These are phyloP conservation scores for Geotrichum reessii DNA, from an alignment of 1,139 yeast genomes.

Conservation along the genomic window DNA sequence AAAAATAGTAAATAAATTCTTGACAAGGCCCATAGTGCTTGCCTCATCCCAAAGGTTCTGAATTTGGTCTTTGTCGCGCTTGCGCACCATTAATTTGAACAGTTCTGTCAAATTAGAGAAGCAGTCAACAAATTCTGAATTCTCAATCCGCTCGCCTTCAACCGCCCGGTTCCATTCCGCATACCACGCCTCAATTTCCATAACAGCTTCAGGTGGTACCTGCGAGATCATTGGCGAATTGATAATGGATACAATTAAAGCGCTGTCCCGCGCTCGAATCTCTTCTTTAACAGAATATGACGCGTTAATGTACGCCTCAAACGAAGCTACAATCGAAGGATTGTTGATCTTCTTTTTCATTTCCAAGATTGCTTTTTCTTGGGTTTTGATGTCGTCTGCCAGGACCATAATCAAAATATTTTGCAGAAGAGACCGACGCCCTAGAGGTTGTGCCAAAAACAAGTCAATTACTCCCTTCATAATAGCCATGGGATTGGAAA, in stretches of 20 bases:
- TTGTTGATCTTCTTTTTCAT: slow-evolving; percentile 41
- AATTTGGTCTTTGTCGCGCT: slow-evolving; percentile 67
- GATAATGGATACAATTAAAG: slow-evolving; percentile 22
- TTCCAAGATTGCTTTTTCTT: slow-evolving; percentile 49
- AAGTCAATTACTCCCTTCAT: slow-evolving; percentile 72
- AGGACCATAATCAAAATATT: slow-evolving; percentile 66
- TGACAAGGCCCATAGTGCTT: slow-evolving; percentile 62
- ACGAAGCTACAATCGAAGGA: slow-evolving; percentile 29
- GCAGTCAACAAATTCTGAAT: slow-evolving; percentile 31
- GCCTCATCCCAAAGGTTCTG: slow-evolving; percentile 82
- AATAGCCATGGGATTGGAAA: slow-evolving; percentile 81
- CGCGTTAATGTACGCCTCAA: slow-evolving; percentile 31
- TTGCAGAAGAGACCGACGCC: slow-evolving; percentile 62
- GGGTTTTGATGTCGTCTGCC: slow-evolving; percentile 71
- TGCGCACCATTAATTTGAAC: slow-evolving; percentile 59
- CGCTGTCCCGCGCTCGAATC: slow-evolving; percentile 26
- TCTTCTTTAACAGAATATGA: slow-evolving; percentile 16
- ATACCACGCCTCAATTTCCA: slow-evolving; percentile 31
- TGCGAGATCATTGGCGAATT: slow-evolving; percentile 8
- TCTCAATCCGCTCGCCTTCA: slow-evolving; percentile 21
- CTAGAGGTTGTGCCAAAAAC: slow-evolving; percentile 72
- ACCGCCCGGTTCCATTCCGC: slow-evolving; percentile 40
- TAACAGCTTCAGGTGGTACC: slow-evolving; percentile 19
- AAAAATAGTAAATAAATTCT: slow-evolving; percentile 67
- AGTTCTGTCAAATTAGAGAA: slow-evolving; percentile 54